These are phyloP conservation scores for Kwoniella newhampshirensis DNA, from an alignment of 768 basidiomycete genomes.

Conservation along the genomic window DNA sequence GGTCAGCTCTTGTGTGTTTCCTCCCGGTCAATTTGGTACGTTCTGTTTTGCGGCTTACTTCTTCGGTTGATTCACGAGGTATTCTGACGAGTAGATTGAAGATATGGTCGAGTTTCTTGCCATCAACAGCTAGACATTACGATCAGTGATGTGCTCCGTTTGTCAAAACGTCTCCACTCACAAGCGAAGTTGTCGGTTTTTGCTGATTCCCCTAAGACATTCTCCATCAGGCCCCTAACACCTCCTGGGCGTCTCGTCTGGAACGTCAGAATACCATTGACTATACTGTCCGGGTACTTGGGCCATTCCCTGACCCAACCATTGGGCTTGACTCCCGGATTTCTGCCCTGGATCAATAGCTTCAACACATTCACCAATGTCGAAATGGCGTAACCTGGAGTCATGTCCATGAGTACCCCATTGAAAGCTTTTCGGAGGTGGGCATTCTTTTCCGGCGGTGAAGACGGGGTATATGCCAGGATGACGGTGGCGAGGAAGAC, in stretches of 20 bases:
- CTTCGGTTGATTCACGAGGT: constrained; percentile 61
- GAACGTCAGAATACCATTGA: constrained; percentile 27
- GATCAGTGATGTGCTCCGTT: constrained; percentile 12
- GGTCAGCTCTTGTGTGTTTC: background rate
- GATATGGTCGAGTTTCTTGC: constrained; percentile 67
- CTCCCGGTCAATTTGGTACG: background rate
- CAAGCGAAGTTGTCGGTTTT: constrained; percentile 19
- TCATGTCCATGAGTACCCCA: constrained; percentile 9
- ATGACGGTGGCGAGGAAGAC: constrained; percentile 30
- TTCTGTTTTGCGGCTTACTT: constrained; percentile 39
- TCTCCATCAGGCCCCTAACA: constrained; percentile 35
- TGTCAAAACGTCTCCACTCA: constrained; percentile 3
- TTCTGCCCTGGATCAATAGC: constrained; percentile 11
- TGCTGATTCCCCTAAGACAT: constrained; percentile 33
- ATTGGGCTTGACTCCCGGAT: constrained; percentile 7
- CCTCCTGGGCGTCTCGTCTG: constrained; percentile 35
- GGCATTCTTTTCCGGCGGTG: constrained; percentile 8
- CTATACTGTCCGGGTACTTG: constrained; percentile 21
- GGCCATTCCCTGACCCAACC: constrained; percentile 32
- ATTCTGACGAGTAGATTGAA: constrained; percentile 65
- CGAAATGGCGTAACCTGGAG: constrained; percentile 22
- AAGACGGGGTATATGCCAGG: constrained; percentile 31
- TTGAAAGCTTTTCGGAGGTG: constrained; percentile 15
- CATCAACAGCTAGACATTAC: constrained; percentile 26
- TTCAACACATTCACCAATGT: constrained; percentile 22